Evolutionary conservation across 2,329 filamentous ascomycete genomes (phyloP).

Genomic region (Uncinocarpus reesii): DNA sequence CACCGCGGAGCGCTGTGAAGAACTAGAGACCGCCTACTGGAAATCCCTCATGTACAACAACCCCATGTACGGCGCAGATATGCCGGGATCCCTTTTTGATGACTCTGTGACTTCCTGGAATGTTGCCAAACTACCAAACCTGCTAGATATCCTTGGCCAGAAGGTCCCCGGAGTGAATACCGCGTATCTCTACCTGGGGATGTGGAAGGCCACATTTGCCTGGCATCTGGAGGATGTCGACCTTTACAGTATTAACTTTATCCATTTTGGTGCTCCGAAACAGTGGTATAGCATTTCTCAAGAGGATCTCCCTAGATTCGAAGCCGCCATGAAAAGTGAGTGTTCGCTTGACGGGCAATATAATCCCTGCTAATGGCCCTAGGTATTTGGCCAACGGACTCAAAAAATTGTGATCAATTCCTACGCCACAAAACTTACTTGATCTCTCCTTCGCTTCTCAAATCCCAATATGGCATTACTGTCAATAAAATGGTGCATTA

Average conservation of each 20-base stretch:
- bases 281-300: conserved; percentile 99
- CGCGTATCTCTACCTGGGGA: conserved; percentile 91
- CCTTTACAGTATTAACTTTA: conserved; percentile 98
- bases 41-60: conserved; percentile 91
- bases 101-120: conserved; percentile 82
- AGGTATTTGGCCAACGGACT: conserved; percentile 80
- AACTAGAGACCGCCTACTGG: conserved; percentile 92
- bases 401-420: conserved; percentile 92
- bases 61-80: conserved; percentile 90
- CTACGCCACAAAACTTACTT: conserved; percentile 95
- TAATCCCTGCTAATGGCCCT: conserved; percentile 12
- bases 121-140: conserved; percentile 82
- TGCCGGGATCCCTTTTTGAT: conserved; percentile 89
- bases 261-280: conserved; percentile 96
- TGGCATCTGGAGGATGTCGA: conserved; percentile 99
- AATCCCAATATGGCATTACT: conserved; percentile 83
- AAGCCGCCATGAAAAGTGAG: conserved; percentile 77
- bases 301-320: conserved; percentile 82
- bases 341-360: not conserved
- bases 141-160: conserved; percentile 85
- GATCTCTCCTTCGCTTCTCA: conserved; percentile 79
- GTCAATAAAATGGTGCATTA: conserved; percentile 94
- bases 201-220: conserved; percentile 99
- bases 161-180: conserved; percentile 98
- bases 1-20: conserved; percentile 81